A percentile compares a stretch with the other conserved stretches of the same genome.
Conservation (phyloP, 805 yeast genomes). For the Sugiyamaella mastotermitis region DNA sequence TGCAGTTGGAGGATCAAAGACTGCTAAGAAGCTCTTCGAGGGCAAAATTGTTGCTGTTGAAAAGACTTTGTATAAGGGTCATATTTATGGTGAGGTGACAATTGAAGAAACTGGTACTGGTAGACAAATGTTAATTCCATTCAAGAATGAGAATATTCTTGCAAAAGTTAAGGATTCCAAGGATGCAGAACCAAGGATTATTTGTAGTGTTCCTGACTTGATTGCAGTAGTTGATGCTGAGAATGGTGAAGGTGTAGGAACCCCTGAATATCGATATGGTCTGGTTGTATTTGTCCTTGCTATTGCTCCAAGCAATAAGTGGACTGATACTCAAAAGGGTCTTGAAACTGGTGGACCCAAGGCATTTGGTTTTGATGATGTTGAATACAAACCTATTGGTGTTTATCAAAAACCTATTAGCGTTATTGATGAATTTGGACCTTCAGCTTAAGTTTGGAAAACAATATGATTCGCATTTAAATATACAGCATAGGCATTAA, state of each 20-base stretch:
- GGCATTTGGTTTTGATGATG: constrained; percentile 35
- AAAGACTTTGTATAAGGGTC: constrained; percentile 37
- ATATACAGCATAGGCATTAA: neutral
- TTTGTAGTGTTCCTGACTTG: constrained; percentile 41
- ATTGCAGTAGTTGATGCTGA: constrained; percentile 39
- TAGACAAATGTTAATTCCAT: constrained; percentile 31
- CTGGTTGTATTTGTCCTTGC: constrained; percentile 39
- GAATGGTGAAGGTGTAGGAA: constrained; percentile 43
- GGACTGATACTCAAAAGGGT: constrained; percentile 35
- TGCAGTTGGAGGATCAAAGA: constrained; percentile 31
- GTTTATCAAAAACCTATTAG: constrained; percentile 32
- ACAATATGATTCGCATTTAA: too few relatives aligned
- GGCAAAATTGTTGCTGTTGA: constrained; percentile 43
- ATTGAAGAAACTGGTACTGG: constrained; percentile 23
- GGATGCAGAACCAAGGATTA: constrained; percentile 24
- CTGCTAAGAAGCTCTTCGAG: constrained; percentile 32
- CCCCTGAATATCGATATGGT: constrained; percentile 44
- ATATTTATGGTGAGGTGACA: constrained; percentile 39
- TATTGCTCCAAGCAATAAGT: constrained; percentile 34
- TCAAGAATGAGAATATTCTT: constrained; percentile 42
- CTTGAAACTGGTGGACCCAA: constrained; percentile 39
- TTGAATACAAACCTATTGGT: constrained; percentile 36
- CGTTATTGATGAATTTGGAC: constrained; percentile 39
- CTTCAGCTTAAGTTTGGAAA: neutral
- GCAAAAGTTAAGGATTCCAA: constrained; percentile 25